Evolutionary conservation across 192 early-diverging fungal species (phyloP).

Genomic region (Geranomyces variabilis): DNA sequence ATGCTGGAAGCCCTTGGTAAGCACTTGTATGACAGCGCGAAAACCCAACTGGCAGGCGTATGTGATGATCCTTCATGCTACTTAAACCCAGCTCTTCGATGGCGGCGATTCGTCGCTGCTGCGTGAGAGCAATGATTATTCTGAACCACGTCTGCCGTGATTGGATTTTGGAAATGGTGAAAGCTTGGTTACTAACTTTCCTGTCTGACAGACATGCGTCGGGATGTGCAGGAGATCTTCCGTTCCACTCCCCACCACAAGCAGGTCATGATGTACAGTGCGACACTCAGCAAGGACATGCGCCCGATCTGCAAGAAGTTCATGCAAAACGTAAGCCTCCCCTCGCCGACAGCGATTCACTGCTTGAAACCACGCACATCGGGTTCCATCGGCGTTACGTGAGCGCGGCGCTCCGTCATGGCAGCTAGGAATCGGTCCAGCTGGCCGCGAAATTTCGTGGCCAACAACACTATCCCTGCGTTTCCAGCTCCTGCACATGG

Average conservation of each 20-base stretch:
- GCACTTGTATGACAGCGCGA: constrained; percentile 27
- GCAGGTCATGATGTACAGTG: constrained; percentile 99
- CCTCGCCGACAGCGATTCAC: no score
- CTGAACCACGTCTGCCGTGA: background rate
- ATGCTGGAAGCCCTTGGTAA: constrained; percentile 91
- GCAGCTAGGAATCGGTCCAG: no score
- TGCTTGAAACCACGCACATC: no score
- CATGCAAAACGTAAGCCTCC: constrained; percentile 80
- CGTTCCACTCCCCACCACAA: constrained; percentile 91
- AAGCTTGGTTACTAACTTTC: constrained; percentile 1
- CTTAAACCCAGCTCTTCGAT: constrained; percentile 84
- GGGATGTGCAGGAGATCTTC: constrained; percentile 97
- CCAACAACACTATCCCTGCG: no score
- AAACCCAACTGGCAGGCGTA: background rate
- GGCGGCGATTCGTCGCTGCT: constrained; percentile 1
- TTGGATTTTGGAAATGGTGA: no score
- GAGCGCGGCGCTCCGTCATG: no score
- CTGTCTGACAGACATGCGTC: constrained; percentile 82
- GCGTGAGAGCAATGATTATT: constrained; percentile 4
- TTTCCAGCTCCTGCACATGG: no score
- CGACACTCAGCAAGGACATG: constrained; percentile 92
- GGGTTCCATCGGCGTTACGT: no score
- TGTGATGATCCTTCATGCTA: constrained; percentile 50
- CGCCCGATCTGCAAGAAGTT: constrained; percentile 95
- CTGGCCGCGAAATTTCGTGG: no score